phyloP scores from a whole-genome alignment of 306 rosid species.

The Cotoneaster glaucophyllus region DNA sequence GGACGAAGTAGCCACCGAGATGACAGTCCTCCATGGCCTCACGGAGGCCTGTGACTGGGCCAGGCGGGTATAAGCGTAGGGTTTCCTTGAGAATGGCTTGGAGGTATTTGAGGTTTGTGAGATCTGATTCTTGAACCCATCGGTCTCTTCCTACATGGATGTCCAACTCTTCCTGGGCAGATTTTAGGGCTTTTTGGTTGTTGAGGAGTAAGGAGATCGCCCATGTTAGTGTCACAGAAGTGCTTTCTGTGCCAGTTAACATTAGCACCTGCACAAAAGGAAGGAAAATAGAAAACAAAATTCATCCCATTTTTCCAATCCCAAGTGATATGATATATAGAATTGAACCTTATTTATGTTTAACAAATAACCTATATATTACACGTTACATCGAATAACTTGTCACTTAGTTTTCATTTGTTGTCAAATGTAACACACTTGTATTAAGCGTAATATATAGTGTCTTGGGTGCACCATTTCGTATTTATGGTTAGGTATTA shows the following conservation, averaged over 20 bases:
- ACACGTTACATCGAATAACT: no score
- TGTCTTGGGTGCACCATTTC: background rate
- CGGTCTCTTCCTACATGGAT: conserved; percentile 14
- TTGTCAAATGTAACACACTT: no score
- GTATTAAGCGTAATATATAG: no score
- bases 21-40: conserved; percentile 38
- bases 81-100: conserved; percentile 31
- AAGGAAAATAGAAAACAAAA: background rate
- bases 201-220: conserved; percentile 17
- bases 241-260: conserved; percentile 22
- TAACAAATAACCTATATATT: background rate
- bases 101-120: conserved; percentile 19
- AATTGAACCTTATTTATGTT: no score
- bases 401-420: no score
- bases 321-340: background rate
- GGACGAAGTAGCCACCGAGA: background rate
- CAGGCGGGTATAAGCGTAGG: conserved; percentile 22
- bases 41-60: conserved; percentile 27
- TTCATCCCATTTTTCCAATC: background rate
- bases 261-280: conserved; percentile 9
- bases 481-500: background rate
- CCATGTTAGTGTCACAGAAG: conserved; percentile 26
- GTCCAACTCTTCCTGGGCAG: conserved; percentile 31
- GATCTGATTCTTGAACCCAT: conserved; percentile 37
- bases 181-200: conserved; percentile 15